Percentiles rank a stretch among this genome's conserved stretches.
phyloP scores from a whole-genome alignment of 1,139 yeast genomes.

The Saccharomyces pastorianus region DNA sequence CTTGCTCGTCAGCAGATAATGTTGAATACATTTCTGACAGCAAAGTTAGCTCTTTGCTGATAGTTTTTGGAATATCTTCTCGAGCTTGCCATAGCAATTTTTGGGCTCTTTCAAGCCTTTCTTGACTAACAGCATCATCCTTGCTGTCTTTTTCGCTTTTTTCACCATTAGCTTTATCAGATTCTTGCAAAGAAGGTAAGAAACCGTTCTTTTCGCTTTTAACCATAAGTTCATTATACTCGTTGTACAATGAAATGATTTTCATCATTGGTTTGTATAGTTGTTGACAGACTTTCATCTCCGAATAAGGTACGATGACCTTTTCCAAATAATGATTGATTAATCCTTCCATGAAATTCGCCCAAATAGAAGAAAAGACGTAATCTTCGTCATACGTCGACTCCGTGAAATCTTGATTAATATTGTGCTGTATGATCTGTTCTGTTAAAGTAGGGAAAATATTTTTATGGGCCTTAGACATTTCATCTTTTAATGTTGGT shows the following conservation, averaged over 20 bases:
- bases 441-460: conserved; percentile 23
- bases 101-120: conserved; percentile 29
- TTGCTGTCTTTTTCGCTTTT: conserved; percentile 7
- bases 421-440: conserved; percentile 28
- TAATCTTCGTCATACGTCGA: conserved; percentile 28
- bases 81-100: conserved; percentile 31
- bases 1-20: conserved; percentile 33
- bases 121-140: conserved; percentile 21
- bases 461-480: conserved; percentile 2
- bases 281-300: conserved; percentile 32
- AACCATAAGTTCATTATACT: conserved; percentile 31
- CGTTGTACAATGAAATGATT: conserved; percentile 30
- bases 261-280: conserved; percentile 33
- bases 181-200: conserved; percentile 15
- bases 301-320: conserved; percentile 31
- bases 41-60: conserved; percentile 30
- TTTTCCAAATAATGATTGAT: conserved; percentile 32
- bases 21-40: conserved; percentile 32
- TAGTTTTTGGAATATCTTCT: conserved; percentile 32
- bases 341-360: conserved; percentile 33
- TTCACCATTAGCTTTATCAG: conserved; percentile 4
- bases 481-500: background rate
- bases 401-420: conserved; percentile 29
- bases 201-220: conserved; percentile 31
- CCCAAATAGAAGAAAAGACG: conserved; percentile 33